phyloP scores from a whole-genome alignment of 352 stramenopile species.

The Phytopythium sindhum region DNA sequence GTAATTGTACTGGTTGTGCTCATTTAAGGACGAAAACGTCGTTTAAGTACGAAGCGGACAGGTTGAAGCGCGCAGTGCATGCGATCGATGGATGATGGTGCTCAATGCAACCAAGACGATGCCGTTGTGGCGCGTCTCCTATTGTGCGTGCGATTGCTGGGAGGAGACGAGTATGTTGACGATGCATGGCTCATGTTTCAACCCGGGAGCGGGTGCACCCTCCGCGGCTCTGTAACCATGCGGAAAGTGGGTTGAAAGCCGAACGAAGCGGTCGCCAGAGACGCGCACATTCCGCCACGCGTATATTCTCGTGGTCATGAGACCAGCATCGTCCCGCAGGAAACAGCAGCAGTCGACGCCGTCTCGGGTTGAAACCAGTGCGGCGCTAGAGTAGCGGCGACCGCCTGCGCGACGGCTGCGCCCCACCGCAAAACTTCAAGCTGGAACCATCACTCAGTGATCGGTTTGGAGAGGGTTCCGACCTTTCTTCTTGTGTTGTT shows the following conservation, averaged over 20 bases:
- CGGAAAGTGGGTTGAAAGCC: background rate
- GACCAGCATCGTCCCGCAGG: too few species aligned
- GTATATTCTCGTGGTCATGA: background rate
- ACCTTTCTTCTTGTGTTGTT: background rate
- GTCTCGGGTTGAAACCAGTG: conserved; percentile 27
- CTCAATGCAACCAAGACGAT: too few species aligned
- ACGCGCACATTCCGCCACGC: background rate
- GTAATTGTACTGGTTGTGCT: too few species aligned
- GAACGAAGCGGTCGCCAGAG: background rate
- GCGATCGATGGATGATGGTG: too few species aligned
- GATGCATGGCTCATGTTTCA: background rate
- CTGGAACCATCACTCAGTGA: conserved; percentile 24
- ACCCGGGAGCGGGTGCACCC: too few species aligned
- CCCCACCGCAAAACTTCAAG: conserved; percentile 21
- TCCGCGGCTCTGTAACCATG: background rate
- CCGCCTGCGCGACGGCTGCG: background rate
- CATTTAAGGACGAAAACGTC: too few species aligned
- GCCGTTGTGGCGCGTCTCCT: too few species aligned
- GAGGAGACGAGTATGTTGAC: too few species aligned
- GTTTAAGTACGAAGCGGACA: too few species aligned
- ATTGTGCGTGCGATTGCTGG: too few species aligned
- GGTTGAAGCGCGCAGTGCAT: too few species aligned
- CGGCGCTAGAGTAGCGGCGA: background rate
- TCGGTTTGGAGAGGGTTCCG: conserved; percentile 9
- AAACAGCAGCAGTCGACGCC: conserved; percentile 87